Evolutionary conservation across 1,284 basidiomycete species (phyloP), one percentile per base, ranked within the genome.

Genomic region (Ustilago curta): DNA sequence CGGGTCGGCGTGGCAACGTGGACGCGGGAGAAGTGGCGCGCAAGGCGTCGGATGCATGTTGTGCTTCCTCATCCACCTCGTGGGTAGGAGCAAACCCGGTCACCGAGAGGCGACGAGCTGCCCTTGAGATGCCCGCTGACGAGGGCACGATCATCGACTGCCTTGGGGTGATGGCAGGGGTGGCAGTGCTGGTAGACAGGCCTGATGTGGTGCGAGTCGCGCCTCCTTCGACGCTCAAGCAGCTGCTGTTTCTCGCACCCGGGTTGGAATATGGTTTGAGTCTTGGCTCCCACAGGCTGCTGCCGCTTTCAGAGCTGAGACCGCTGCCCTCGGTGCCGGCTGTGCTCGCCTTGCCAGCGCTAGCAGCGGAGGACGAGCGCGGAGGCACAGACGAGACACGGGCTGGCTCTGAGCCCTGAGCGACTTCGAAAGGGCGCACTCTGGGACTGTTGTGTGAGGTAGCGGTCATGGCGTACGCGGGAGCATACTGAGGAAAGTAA

Each of bases 261-360:
- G 68, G 68, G 52, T 65, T 56, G 49, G 70, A 47, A 6, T 58
- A 48, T 6, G 51, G 57, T 59, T 72, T 73, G 52, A 71, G 47
- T 27, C 68, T 42, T n/a, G 74, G 77, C 53, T 78, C 77, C 74
- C 77, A 78, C 23, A 78, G 51, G 35, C 65, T 75, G 45, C 62
- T 60, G 59, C 52, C 55, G 51, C 76, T 76, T 21, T 67, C 78
- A 0, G 66, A 67, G 52, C 76, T 78, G 29, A 66, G 39, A 25
- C 48, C 51, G 52, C 74, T 78, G 63, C 77, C 67, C 27, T 76
- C 76, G 18, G 77, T 79, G 19, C 74, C 77, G 3, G 71, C 48
- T 8, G 53, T 64, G 60, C 73, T 71, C 14, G 66, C 60, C 29
- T 37, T 64, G 6, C 70, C 75, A 25, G 50, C 75, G 50, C 70